A percentile compares a stretch with the other conserved stretches of the same genome.
phyloP scores from a whole-genome alignment of 305 asterid species.

The Solanum hybrid region DNA sequence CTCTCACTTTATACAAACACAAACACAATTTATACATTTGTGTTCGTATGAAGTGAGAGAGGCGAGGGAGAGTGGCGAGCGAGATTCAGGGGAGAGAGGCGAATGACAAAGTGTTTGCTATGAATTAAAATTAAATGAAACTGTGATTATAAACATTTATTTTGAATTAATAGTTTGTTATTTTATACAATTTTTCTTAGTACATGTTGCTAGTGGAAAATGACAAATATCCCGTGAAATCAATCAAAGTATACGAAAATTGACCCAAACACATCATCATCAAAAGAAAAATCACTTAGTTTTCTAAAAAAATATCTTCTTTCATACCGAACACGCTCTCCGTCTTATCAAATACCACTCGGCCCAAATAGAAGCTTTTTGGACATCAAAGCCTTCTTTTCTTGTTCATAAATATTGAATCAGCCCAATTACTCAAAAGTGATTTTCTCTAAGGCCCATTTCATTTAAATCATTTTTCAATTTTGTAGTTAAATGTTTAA shows the following conservation, averaged over 20 bases:
- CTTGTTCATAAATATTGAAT: not conserved
- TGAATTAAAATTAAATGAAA: too few relatives aligned
- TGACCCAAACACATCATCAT: rapidly evolving
- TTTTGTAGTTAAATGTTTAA: not conserved
- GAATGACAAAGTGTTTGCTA: too few relatives aligned
- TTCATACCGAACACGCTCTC: not conserved
- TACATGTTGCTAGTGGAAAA: rapidly evolving
- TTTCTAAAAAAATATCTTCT: not conserved
- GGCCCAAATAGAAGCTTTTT: not conserved
- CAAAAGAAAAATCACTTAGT: not conserved
- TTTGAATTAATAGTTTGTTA: too few relatives aligned
- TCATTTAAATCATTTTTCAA: not conserved
- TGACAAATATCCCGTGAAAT: rapidly evolving
- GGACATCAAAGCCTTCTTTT: not conserved
- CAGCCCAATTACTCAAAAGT: not conserved
- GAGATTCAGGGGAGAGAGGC: too few relatives aligned
- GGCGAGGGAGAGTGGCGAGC: too few relatives aligned
- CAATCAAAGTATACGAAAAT: rapidly evolving
- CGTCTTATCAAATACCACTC: not conserved
- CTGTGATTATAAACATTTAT: too few relatives aligned
- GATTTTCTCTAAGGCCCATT: not conserved
- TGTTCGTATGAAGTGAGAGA: too few relatives aligned
- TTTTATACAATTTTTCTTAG: too few relatives aligned
- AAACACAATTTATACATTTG: too few relatives aligned
- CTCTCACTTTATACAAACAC: too few relatives aligned